Percentiles rank a stretch among this genome's conserved stretches.
These are phyloP conservation scores for Aspergillus brasiliensis DNA, from an alignment of 2,329 filamentous ascomycete species.

Conservation along the genomic window DNA sequence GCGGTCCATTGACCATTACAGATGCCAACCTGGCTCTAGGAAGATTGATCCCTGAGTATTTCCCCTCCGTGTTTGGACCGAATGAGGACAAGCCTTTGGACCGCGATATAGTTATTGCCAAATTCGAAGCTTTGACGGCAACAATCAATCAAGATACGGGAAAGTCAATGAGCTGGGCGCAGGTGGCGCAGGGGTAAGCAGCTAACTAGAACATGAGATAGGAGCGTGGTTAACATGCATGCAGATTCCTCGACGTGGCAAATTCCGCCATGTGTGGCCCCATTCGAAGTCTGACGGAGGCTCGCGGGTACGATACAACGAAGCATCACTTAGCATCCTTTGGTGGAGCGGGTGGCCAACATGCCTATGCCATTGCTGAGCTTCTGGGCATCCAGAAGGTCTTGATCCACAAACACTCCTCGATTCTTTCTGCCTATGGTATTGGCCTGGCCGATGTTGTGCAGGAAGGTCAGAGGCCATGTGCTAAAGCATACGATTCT, in stretches of 20 bases:
- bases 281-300: slow-evolving; percentile 86
- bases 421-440: slow-evolving; percentile 85
- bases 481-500: slow-evolving; percentile 30
- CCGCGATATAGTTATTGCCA: slow-evolving; percentile 66
- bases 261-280: slow-evolving; percentile 79
- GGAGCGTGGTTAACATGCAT: slow-evolving; percentile 32
- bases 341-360: slow-evolving; percentile 86
- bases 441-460: slow-evolving; percentile 91
- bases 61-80: slow-evolving; percentile 61
- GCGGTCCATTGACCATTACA: slow-evolving; percentile 84
- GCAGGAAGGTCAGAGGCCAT: slow-evolving; percentile 60
- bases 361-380: slow-evolving; percentile 86
- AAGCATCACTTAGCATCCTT: slow-evolving; percentile 85
- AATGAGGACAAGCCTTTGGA: slow-evolving; percentile 59
- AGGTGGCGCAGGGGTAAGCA: slow-evolving; percentile 61
- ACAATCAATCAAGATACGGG: slow-evolving; percentile 67
- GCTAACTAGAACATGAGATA: neutral
- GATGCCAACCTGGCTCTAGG: slow-evolving; percentile 88
- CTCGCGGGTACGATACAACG: slow-evolving; percentile 83
- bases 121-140: slow-evolving; percentile 73
- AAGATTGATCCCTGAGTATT: slow-evolving; percentile 81
- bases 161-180: slow-evolving; percentile 69
- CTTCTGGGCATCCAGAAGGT: slow-evolving; percentile 80
- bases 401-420: slow-evolving; percentile 82
- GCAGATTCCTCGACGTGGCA: slow-evolving; percentile 87